Conservation (phyloP, 352 stramenopile genomes). For the Globisporangium alternatum region DNA sequence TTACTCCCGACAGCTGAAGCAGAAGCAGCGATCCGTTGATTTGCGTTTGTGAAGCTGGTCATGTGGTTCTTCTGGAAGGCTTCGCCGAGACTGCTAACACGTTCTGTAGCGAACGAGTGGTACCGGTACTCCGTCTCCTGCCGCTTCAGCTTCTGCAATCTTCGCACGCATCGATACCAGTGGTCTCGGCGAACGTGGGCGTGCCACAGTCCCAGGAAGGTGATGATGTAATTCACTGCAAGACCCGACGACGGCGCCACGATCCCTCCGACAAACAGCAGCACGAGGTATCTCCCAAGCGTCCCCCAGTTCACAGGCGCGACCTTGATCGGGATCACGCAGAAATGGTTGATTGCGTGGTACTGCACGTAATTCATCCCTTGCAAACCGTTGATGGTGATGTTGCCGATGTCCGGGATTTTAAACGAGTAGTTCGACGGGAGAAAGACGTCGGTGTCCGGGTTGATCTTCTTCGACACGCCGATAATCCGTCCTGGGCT, state of each 20-base stretch:
- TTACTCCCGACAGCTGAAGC: constrained; percentile 11
- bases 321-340: constrained; percentile 57
- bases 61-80: constrained; percentile 19
- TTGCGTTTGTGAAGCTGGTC: constrained; percentile 27
- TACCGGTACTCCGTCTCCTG: constrained; percentile 71
- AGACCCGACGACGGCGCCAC: constrained; percentile 65
- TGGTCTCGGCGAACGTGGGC: constrained; percentile 80
- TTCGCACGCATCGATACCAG: constrained; percentile 75
- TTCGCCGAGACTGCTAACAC: constrained; percentile 42
- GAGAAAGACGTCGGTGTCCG: constrained; percentile 49
- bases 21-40: constrained; percentile 24
- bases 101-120: constrained; percentile 74
- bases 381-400: constrained; percentile 48
- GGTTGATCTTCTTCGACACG: constrained; percentile 63
- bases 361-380: constrained; percentile 48
- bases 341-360: constrained; percentile 48
- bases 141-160: constrained; percentile 75
- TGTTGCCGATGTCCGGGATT: constrained; percentile 35
- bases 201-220: constrained; percentile 78
- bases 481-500: constrained; percentile 50
- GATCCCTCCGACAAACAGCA: constrained; percentile 73
- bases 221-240: constrained; percentile 74
- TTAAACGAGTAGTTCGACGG: constrained; percentile 27
- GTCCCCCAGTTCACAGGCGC: constrained; percentile 51
- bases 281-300: constrained; percentile 60